Evolutionary conservation across 2,329 filamentous ascomycete genomes (phyloP).

Genomic region (Aspergillus ochraceus): DNA sequence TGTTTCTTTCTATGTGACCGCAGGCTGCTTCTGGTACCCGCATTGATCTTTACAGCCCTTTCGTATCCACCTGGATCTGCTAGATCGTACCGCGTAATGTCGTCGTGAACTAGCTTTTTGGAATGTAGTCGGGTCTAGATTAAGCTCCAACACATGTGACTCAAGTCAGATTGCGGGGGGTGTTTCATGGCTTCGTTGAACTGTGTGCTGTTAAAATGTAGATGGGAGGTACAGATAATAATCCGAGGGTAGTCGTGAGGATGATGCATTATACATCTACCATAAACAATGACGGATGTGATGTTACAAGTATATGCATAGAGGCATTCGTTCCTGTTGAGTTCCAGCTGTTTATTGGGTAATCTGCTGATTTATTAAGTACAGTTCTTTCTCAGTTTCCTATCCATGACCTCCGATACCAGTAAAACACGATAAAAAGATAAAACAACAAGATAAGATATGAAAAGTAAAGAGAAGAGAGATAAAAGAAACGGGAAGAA

Average conservation of each 20-base stretch:
- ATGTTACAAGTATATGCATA: too few species aligned
- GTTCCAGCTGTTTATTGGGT: neutral
- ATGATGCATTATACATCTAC: neutral
- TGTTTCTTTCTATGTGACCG: conserved; percentile 38
- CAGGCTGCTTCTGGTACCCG: conserved; percentile 44
- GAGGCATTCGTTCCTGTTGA: conserved; percentile 14
- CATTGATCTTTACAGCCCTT: conserved; percentile 51
- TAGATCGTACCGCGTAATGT: conserved; percentile 51
- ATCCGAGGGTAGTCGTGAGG: too few species aligned
- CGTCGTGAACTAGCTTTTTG: conserved; percentile 49
- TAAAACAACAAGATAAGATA: neutral
- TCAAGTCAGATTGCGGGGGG: conserved; percentile 30
- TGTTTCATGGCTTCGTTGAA: too few species aligned
- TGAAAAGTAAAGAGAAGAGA: neutral
- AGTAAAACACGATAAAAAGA: conserved; percentile 10
- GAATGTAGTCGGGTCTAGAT: conserved; percentile 34
- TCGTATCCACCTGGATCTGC: conserved; percentile 52
- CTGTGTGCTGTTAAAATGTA: too few species aligned
- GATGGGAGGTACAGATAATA: too few species aligned
- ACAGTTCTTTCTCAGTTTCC: neutral
- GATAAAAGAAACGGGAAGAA: neutral
- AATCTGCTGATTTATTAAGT: neutral
- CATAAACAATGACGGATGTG: neutral
- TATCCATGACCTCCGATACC: conserved; percentile 3
- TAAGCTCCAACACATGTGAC: conserved; percentile 34